Base-by-base conservation (phyloP, 2,329 filamentous ascomycete species). In the Rutstroemia sp. region DNA sequence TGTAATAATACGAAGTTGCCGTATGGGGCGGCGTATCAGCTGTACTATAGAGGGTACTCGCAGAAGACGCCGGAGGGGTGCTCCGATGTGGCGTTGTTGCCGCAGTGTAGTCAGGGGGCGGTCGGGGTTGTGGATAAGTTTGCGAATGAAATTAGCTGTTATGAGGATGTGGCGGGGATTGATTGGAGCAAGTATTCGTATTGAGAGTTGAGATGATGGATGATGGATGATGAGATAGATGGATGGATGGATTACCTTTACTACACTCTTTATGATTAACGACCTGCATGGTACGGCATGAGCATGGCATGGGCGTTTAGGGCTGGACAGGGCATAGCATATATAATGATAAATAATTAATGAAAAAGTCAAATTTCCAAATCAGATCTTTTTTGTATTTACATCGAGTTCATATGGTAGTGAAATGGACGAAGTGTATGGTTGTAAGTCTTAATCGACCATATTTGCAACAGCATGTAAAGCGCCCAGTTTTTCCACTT, bases 41-140 rank as follows among this genome's bases (percentile, higher is more conserved):
- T 73, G 42, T 67, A 72, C 53, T 65, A 72, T 25, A 66, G 78
- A 54, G 71, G 73, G 60, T 73, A 72, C 45, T 66, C 41, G 30
- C 64, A 57, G 57, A 42, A 62, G 4, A 61, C 74, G 1, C 73
- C 75, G 2, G 64, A 69, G 44, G 70, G 67, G 2, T 80, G 78
- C 58, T 73, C 69, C 2, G 67, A 72, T 7, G 67, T 80, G 41
- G 68, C 64, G 8, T 64, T 80, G 48, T 60, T 78, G 16, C 73
- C 76, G 8, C 67, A 76, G 64, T 79, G 77, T 50, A 69, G 27
- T 10, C 27, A 71, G 0, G 63, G 64, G 41, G 71, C 69, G 1
- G 71, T 71, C 14, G 59, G 65, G 17, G 64, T 70, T 2, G 75
- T 67, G 54, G 75, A 79, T 59, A 64, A 73, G 27, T 73, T 70